Evolutionary conservation across 2,329 filamentous ascomycete species (phyloP), one percentile per base, ranked within the genome.

Genomic region (Cladosporium sp.): DNA sequence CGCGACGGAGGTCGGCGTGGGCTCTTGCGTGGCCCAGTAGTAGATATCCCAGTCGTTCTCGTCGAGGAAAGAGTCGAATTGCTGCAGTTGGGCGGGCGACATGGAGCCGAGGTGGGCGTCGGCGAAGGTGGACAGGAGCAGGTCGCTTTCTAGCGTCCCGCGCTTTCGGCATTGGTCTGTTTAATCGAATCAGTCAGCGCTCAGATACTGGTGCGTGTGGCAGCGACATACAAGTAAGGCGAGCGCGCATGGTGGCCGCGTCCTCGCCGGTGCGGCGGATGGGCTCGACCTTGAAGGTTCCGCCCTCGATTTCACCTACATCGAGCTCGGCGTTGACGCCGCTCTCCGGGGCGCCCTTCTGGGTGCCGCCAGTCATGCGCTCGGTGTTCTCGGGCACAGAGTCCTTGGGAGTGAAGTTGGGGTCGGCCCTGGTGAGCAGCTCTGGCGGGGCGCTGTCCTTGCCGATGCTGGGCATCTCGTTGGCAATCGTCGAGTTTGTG

Each of bases 31-130:
- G 3, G 92, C 92, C 95, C 95, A 99, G 85, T 99, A 99, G 85
- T 99, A 99, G 68, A 99, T 97, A 78, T 99, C 95, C 95, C 95
- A 99, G 82, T 99, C 95, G 80, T 99, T 99, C 82, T 99, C 95
- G 80, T 99, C 95, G 65, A 99, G 88, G 83, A 99, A 96, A 32
- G 86, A 83, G 78, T 98, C 94, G 82, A 95, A 98, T 79, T 96
- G 87, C 73, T 86, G 80, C 72, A 98, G 88, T 76, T 96, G 91
- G 60, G 84, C 79, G 6, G 83, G 79, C 1, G 86, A 87, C 92
- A 99, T 96, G 68, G 81, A 82, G 52, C 84, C 82, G 26, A 99
- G 88, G 79, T 96, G 85, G 64, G 84, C 83, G 71, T 94, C 88
- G 70, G 95, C 95, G 78, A 99, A 99, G 71, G 95, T 99, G 67